Conservation (phyloP, 192 early-diverging fungal genomes). For the Coemansia sp. region DNA sequence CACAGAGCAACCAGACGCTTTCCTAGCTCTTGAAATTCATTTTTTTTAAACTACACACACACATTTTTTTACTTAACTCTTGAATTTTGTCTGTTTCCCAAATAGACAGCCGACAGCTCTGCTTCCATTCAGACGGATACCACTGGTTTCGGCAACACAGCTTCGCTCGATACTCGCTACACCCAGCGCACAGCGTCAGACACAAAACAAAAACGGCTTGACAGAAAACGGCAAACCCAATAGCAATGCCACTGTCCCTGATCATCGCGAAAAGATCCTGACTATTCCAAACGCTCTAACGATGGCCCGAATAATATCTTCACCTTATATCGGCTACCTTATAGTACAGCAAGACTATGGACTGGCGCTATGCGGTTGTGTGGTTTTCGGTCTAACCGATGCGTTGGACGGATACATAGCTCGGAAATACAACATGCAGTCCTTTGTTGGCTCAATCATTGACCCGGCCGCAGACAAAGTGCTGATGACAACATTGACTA, state of each 20-base stretch:
- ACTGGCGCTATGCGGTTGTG: slow-evolving; percentile 72
- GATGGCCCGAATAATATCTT: slow-evolving; percentile 68
- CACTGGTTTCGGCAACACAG: background rate
- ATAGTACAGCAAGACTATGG: slow-evolving; percentile 74
- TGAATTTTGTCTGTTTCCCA: background rate
- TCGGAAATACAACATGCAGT: slow-evolving; percentile 80
- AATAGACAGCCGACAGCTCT: background rate
- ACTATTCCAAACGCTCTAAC: slow-evolving; percentile 92
- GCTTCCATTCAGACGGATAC: background rate
- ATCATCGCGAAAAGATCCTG: slow-evolving; percentile 73
- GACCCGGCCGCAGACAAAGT: slow-evolving; percentile 95
- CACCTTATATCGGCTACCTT: slow-evolving; percentile 88
- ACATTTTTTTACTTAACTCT: background rate
- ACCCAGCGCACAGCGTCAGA: background rate
- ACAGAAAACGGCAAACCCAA: background rate
- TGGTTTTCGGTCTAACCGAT: slow-evolving; percentile 84
- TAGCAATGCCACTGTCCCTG: slow-evolving; percentile 11
- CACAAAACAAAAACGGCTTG: background rate
- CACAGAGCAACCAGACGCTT: too few species aligned
- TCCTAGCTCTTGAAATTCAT: too few species aligned
- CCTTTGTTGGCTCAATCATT: slow-evolving; percentile 82
- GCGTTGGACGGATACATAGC: slow-evolving; percentile 89
- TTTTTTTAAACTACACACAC: too few species aligned
- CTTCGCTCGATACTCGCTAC: background rate
- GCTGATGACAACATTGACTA: slow-evolving; percentile 85